Evolutionary conservation across 176 grass and related monocot genomes (phyloP), one percentile per base, ranked within the genome.

Genomic region (Aegilops tauschii): DNA sequence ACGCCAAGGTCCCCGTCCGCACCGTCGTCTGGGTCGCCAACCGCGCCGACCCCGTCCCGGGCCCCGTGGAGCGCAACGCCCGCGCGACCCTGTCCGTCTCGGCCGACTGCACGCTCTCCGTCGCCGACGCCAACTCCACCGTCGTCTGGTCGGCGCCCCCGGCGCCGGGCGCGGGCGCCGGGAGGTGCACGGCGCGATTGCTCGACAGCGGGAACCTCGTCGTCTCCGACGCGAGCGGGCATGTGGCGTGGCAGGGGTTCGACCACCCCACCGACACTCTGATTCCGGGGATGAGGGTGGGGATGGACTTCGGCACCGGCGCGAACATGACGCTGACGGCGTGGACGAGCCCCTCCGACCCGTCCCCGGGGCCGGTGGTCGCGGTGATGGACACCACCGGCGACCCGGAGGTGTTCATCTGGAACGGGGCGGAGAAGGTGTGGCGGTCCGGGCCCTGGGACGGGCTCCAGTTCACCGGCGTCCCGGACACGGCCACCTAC

Each of bases 1-100:
- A 93, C 83, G 72, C 83, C 50, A 66, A 13, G 13, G 17, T 88
- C 18, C 28, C 79, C 45, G 10, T 85, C 49, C 68, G 63, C 73
- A 90, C 88, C 72, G 86, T 93, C 88, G 86, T 90, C 82, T 93
- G 83, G 92, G 88, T 93, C 34, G 86, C 88, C 83, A 90, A 93
- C 79, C 92, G 88, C 68, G 88, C 61, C 31, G 23, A n/a, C 61
- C 92, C 83, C 0, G 25, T 90, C 44, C 86, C 1, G 1, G 85
- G 89, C 17, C 0, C 8, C 1, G 78, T 28, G 28, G 73, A 8
- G 61, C 13, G 21, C 83, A 83, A 59, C 88, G 30, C 74, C 30
- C 73, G 30, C 66, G 78, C 79, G 47, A 83, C 65, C 21, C 35
- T 93, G 9, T 86, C 88, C 18, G 79, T 93, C 8, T 82, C 83